Conservation (phyloP, 192 early-diverging fungal genomes). For the Entomortierella parvispora region DNA sequence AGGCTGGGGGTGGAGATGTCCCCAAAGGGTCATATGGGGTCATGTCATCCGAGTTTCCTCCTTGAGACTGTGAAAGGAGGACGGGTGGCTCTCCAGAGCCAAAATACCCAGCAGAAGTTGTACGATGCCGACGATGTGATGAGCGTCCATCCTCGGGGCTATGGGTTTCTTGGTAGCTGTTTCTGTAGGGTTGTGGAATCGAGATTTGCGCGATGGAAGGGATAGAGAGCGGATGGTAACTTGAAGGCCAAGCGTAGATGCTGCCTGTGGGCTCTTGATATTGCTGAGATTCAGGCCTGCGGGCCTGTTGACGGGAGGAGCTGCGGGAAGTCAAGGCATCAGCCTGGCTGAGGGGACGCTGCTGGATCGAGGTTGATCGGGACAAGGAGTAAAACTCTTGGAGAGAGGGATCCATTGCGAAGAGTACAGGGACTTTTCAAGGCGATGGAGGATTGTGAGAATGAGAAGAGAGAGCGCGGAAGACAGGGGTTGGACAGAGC, state of each 20-base stretch:
- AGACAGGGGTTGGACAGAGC: slow-evolving; percentile 6
- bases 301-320: slow-evolving; percentile 8
- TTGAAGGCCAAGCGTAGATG: slow-evolving; percentile 26
- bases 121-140: slow-evolving; percentile 16
- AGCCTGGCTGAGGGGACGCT: slow-evolving; percentile 20
- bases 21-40: not conserved
- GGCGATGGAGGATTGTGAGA: no score
- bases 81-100: not conserved
- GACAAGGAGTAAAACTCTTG: slow-evolving; percentile 50
- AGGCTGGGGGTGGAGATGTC: not conserved
- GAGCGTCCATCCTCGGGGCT: not conserved
- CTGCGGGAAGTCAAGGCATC: not conserved
- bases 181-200: slow-evolving; percentile 1
- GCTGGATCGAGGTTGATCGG: slow-evolving; percentile 32
- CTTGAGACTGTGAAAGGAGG: not conserved
- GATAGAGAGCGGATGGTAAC: slow-evolving; percentile 22
- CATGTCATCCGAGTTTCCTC: not conserved
- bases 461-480: no score
- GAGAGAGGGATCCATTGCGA: slow-evolving; percentile 30
- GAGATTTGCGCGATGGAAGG: slow-evolving; percentile 36
- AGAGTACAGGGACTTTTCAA: no score
- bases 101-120: not conserved
- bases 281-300: no score
- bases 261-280: slow-evolving; percentile 7
- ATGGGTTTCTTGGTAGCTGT: slow-evolving; percentile 2